Percentiles rank a stretch among this genome's conserved stretches.
phyloP scores from a whole-genome alignment of 1,139 yeast species.

The Yamadazyma triangularis region DNA sequence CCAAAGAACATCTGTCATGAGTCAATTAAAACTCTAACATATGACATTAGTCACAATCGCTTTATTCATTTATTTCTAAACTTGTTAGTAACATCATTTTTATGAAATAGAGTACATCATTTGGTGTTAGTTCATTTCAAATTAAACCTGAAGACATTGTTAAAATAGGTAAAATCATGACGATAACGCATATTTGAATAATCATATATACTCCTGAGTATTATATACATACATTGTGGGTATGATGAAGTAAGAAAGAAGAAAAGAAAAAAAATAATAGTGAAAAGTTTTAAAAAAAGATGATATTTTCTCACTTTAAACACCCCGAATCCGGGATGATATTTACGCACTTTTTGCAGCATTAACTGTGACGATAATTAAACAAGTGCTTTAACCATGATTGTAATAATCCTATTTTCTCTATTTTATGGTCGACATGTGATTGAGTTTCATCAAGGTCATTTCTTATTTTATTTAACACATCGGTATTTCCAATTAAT shows the following conservation, averaged over 20 bases:
- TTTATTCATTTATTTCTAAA: no score
- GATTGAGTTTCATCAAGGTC: conserved; percentile 4
- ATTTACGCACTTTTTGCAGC: no score
- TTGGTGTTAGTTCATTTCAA: conserved; percentile 42
- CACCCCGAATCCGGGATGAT: no score
- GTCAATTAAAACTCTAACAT: no score
- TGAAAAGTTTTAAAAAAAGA: not conserved
- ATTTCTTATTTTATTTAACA: conserved; percentile 1
- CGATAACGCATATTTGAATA: conserved; percentile 38
- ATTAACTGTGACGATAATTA: no score
- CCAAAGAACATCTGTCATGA: no score
- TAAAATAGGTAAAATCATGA: conserved; percentile 31
- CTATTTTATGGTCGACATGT: conserved; percentile 4
- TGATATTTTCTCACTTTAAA: no score
- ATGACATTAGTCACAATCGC: no score
- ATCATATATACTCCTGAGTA: conserved; percentile 15
- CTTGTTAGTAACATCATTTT: no score
- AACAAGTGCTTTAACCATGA: conserved; percentile 6
- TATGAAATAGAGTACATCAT: conserved; percentile 29
- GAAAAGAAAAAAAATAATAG: not conserved
- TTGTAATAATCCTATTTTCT: conserved; percentile 4
- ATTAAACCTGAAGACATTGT: conserved; percentile 28
- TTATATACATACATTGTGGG: not conserved
- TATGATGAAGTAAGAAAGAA: conserved; percentile 1
- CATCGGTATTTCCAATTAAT: conserved; percentile 4